Evolutionary conservation across 176 grass and related monocot genomes (phyloP).

Genomic region (Carex myosuroides): DNA sequence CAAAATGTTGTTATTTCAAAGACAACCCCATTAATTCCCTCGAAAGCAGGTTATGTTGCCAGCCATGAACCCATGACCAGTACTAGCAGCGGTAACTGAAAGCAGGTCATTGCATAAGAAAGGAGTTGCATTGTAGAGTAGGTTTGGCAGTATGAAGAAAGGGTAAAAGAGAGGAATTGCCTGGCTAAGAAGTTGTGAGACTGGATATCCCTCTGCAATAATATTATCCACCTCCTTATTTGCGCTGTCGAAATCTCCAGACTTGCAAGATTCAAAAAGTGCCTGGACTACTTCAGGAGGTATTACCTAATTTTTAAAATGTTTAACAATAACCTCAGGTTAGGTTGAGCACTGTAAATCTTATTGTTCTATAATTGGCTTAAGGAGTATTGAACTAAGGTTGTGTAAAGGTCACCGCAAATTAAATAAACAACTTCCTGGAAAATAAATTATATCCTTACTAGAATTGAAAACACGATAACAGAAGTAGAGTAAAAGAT

Average conservation of each 20-base stretch:
- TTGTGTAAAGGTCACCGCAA: not conserved
- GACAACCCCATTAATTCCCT: not conserved
- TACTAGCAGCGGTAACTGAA: not conserved
- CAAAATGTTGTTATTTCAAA: not conserved
- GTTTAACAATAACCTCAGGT: not conserved
- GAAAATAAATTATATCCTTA: not conserved
- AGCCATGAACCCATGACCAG: not conserved
- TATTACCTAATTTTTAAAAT: slow-evolving; percentile 59
- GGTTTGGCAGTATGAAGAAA: slow-evolving; percentile 10
- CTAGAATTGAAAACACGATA: slow-evolving; percentile 22
- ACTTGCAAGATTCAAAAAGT: slow-evolving; percentile 66
- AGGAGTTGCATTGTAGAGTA: not conserved
- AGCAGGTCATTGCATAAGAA: not conserved
- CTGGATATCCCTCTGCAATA: slow-evolving; percentile 94
- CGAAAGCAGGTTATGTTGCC: not conserved
- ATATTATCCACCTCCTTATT: slow-evolving; percentile 91
- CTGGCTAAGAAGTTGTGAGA: slow-evolving; percentile 85
- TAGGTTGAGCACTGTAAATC: not conserved
- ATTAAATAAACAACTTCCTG: not conserved
- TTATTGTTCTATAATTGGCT: not conserved
- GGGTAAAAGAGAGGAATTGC: slow-evolving; percentile 20
- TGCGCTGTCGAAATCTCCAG: slow-evolving; percentile 81
- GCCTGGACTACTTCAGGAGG: slow-evolving; percentile 69
- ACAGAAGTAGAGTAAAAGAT: slow-evolving; percentile 10
- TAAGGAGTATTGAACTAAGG: not conserved